Evolutionary conservation across 306 rosid genomes (phyloP).

Genomic region (Ochetophila trinervis): DNA sequence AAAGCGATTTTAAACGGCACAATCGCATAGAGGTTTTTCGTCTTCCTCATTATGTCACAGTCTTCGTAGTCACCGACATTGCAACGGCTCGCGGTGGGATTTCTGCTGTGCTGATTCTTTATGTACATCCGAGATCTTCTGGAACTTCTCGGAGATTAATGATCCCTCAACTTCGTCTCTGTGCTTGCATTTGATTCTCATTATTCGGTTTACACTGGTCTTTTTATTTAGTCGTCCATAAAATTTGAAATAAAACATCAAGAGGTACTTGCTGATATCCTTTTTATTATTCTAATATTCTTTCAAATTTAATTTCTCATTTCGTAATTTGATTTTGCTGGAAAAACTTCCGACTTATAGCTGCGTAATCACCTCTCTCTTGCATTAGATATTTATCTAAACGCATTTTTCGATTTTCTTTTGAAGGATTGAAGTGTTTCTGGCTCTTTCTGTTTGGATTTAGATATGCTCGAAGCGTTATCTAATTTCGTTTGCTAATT

Average conservation of each 20-base stretch:
- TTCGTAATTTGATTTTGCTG: not conserved
- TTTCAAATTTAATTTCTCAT: not conserved
- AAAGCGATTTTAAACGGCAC: constrained; percentile 49
- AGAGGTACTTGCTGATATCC: constrained; percentile 27
- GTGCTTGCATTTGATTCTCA: constrained; percentile 10
- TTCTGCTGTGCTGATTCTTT: constrained; percentile 29
- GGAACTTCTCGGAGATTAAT: constrained; percentile 8
- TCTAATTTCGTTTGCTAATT: not conserved
- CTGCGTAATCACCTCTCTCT: not conserved
- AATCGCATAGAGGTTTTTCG: constrained; percentile 1
- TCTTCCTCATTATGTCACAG: constrained; percentile 7
- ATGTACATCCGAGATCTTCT: constrained; percentile 34
- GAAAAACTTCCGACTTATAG: not conserved
- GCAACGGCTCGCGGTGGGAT: constrained; percentile 44
- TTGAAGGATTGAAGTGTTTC: not conserved
- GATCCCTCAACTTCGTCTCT: constrained; percentile 3
- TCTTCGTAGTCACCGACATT: constrained; percentile 43
- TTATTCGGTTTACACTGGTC: constrained; percentile 22
- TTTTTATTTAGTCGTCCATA: not conserved
- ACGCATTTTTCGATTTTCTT: not conserved
- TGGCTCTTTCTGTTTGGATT: not conserved
- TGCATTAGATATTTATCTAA: not conserved
- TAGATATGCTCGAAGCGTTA: not conserved
- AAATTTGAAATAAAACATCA: constrained; percentile 9
- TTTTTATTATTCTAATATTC: not conserved